Evolutionary conservation across 768 basidiomycete genomes (phyloP).

Genomic region (Suillus subluteus): DNA sequence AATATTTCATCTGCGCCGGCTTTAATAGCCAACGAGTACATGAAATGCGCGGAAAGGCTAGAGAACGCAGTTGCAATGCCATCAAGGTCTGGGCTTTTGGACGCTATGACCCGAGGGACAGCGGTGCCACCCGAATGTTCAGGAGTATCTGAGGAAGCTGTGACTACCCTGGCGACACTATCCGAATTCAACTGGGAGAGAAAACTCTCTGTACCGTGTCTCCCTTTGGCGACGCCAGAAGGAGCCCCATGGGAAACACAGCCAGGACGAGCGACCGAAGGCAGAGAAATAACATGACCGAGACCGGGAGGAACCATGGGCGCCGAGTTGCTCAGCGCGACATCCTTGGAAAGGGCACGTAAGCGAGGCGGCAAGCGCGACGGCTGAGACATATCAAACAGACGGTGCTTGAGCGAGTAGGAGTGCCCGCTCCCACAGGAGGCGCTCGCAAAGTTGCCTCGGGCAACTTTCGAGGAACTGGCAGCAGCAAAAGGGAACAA

Average conservation of each 20-base stretch:
- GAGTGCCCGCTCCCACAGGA: conserved; percentile 11
- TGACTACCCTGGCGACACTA: conserved; percentile 11
- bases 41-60: conserved; percentile 7
- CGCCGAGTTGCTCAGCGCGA: not conserved
- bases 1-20: conserved; percentile 11
- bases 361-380: not conserved
- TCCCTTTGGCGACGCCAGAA: conserved; percentile 17
- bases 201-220: conserved; percentile 22
- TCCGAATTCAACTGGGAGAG: conserved; percentile 25
- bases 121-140: not conserved
- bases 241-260: not conserved
- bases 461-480: conserved; percentile 9
- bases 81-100: not conserved
- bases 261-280: not conserved
- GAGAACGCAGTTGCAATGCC: conserved; percentile 9
- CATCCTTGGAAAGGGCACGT: not conserved
- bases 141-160: not conserved
- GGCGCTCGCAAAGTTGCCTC: conserved; percentile 7
- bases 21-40: conserved; percentile 12
- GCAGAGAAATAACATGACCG: not conserved
- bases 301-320: conserved; percentile 15
- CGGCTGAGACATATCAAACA: conserved; percentile 5
- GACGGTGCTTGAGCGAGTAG: not conserved
- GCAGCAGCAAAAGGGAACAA: not conserved
- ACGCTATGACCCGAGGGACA: not conserved